These are phyloP conservation scores for Colletotrichum lupini DNA, from an alignment of 2,329 filamentous ascomycete species.

Conservation along the genomic window DNA sequence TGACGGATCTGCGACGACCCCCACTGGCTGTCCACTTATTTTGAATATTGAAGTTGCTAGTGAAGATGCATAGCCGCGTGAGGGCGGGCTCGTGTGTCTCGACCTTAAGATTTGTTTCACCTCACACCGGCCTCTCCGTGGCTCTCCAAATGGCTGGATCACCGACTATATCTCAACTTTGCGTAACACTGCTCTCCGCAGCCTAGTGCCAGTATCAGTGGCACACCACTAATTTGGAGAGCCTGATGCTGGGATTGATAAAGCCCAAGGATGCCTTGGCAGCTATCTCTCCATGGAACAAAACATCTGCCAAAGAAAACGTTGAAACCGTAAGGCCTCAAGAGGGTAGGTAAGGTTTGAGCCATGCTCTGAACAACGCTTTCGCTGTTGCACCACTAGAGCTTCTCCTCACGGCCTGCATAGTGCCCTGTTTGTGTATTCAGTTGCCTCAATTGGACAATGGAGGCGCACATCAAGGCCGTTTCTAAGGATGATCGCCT, in stretches of 20 bases:
- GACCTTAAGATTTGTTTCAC: conserved; percentile 13
- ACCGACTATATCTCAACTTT: not conserved
- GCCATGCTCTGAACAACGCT: not conserved
- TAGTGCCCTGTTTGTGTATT: not conserved
- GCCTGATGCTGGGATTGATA: not conserved
- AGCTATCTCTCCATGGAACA: not conserved
- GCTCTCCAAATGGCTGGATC: not conserved
- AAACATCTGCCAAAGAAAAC: not conserved
- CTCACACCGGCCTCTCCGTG: not conserved
- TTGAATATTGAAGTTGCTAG: not conserved
- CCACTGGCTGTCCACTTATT: not conserved
- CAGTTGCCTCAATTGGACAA: not conserved
- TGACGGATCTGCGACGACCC: conserved; percentile 3
- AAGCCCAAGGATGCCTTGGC: not conserved
- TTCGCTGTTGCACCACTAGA: conserved; percentile 1
- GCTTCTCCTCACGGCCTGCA: conserved; percentile 6
- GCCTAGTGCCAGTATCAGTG: not conserved
- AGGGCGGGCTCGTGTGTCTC: not conserved
- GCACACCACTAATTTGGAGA: not conserved
- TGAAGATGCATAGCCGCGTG: not conserved
- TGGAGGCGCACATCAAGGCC: conserved; percentile 4
- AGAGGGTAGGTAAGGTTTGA: not conserved
- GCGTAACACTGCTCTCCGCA: not conserved
- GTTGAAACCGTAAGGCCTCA: not conserved
- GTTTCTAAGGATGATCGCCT: conserved; percentile 8